Percentiles rank a stretch among this genome's conserved stretches.
These are phyloP conservation scores for Boechera divaricarpa DNA, from an alignment of 345 rosid genomes.

Conservation along the genomic window DNA sequence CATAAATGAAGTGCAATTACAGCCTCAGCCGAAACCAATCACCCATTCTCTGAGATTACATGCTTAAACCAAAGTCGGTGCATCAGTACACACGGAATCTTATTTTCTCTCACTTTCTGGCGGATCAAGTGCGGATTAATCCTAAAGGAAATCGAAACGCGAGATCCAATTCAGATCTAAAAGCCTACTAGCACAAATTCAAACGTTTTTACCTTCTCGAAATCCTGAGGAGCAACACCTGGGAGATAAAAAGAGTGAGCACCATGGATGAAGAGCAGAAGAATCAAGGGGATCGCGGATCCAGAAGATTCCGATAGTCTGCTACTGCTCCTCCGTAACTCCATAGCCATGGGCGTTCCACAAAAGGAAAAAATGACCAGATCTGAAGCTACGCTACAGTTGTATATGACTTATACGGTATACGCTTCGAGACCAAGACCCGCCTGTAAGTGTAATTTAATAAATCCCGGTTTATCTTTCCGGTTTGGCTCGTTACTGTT, in stretches of 20 bases:
- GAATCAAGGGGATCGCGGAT: constrained; percentile 44
- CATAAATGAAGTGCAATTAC: constrained; percentile 16
- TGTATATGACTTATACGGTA: constrained; percentile 22
- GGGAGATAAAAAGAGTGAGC: constrained; percentile 90
- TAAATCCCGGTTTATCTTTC: constrained; percentile 36
- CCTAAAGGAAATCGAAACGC: constrained; percentile 5
- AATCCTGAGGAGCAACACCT: constrained; percentile 97
- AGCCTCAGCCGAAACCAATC: not conserved
- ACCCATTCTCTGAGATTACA: not conserved
- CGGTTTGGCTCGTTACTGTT: constrained; percentile 26
- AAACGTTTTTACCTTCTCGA: constrained; percentile 61
- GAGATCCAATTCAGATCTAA: constrained; percentile 44
- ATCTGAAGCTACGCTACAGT: constrained; percentile 42
- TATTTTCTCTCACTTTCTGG: not conserved
- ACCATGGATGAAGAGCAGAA: constrained; percentile 60
- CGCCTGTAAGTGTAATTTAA: not conserved
- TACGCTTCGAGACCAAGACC: constrained; percentile 35
- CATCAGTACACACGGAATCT: constrained; percentile 32
- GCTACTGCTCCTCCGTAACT: constrained; percentile 45
- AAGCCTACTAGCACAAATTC: constrained; percentile 18
- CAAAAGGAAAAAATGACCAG: constrained; percentile 33
- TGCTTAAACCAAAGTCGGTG: constrained; percentile 28
- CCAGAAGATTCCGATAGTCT: constrained; percentile 34
- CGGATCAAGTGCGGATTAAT: constrained; percentile 1
- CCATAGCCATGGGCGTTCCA: constrained; percentile 51